Percentiles rank a stretch among this genome's conserved stretches.
Conservation (phyloP, 2,329 filamentous ascomycete species). For the Penicillium verrucosum region DNA sequence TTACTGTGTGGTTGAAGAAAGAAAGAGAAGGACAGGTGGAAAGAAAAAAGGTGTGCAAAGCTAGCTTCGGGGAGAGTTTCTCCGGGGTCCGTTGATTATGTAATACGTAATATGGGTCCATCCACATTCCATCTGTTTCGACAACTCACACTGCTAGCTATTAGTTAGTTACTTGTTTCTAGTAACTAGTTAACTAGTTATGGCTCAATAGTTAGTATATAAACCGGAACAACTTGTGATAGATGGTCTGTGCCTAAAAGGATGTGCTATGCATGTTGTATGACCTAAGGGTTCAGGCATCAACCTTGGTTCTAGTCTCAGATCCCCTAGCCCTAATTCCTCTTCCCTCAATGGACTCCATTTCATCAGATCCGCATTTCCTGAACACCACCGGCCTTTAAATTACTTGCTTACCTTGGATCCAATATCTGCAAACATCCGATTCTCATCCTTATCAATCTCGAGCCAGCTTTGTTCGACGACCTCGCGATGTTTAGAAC, state of each 20-base stretch:
- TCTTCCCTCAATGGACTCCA: not conserved
- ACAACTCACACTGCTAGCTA: not conserved
- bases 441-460: not conserved
- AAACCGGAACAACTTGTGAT: not conserved
- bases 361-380: not conserved
- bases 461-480: not conserved
- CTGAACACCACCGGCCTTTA: not conserved
- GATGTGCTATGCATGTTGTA: not conserved
- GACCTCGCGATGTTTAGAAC: not conserved
- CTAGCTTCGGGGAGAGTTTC: conserved; percentile 14
- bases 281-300: not conserved
- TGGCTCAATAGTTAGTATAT: not conserved
- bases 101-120: not conserved
- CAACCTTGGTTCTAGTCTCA: not conserved
- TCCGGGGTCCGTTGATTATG: conserved; percentile 14
- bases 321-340: not conserved
- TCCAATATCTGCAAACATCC: not conserved
- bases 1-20: conserved; percentile 5
- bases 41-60: conserved; percentile 20
- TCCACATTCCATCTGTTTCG: not conserved
- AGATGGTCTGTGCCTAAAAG: not conserved
- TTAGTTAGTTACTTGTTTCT: not conserved
- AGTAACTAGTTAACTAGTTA: not conserved
- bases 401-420: not conserved
- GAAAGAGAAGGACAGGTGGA: conserved; percentile 18